Evolutionary conservation across 2,329 filamentous ascomycete genomes (phyloP).

Genomic region (Tolypocladium endophyticum): DNA sequence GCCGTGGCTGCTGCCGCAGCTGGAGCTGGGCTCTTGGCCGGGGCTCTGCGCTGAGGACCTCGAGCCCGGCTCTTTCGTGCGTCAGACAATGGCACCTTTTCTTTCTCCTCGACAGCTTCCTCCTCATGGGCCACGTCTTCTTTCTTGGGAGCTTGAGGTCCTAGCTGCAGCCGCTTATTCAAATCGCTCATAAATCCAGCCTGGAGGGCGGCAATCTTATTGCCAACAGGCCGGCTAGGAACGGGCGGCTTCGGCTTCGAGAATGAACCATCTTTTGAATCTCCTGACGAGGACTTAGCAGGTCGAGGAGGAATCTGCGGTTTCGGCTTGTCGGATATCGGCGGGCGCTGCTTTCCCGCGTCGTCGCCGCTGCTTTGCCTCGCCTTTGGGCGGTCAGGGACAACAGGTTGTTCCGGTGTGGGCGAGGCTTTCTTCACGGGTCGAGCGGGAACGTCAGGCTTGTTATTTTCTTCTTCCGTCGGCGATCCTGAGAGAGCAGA

Average conservation of each 20-base stretch:
- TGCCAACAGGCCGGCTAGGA: slow-evolving; percentile 61
- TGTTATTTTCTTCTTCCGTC: slow-evolving; percentile 13
- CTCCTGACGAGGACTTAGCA: slow-evolving; percentile 34
- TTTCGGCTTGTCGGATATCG: slow-evolving; percentile 44
- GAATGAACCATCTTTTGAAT: slow-evolving; percentile 31
- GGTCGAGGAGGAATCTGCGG: slow-evolving; percentile 52
- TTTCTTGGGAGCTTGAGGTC: slow-evolving; percentile 71
- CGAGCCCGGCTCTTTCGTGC: slow-evolving; percentile 83
- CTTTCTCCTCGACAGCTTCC: slow-evolving; percentile 44
- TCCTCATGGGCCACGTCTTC: slow-evolving; percentile 52
- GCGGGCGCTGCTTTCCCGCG: slow-evolving; percentile 24
- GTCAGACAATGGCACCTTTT: slow-evolving; percentile 75
- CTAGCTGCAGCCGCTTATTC: slow-evolving; percentile 78
- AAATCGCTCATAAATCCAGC: slow-evolving; percentile 88
- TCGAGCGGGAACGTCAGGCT: slow-evolving; percentile 18
- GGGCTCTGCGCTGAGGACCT: slow-evolving; percentile 70
- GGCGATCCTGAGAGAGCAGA: slow-evolving; percentile 51
- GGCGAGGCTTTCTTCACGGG: slow-evolving; percentile 27
- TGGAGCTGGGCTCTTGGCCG: slow-evolving; percentile 37
- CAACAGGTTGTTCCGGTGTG: slow-evolving; percentile 28
- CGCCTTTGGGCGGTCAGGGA: slow-evolving; percentile 46
- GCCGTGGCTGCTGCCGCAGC: slow-evolving; percentile 15
- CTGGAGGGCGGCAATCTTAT: slow-evolving; percentile 85
- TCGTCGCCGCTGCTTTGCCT: slow-evolving; percentile 29
- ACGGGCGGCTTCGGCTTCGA: slow-evolving; percentile 74